Evolutionary conservation across 1,284 basidiomycete genomes (phyloP), one percentile per base, ranked within the genome.

Genomic region (Trametes sp.): DNA sequence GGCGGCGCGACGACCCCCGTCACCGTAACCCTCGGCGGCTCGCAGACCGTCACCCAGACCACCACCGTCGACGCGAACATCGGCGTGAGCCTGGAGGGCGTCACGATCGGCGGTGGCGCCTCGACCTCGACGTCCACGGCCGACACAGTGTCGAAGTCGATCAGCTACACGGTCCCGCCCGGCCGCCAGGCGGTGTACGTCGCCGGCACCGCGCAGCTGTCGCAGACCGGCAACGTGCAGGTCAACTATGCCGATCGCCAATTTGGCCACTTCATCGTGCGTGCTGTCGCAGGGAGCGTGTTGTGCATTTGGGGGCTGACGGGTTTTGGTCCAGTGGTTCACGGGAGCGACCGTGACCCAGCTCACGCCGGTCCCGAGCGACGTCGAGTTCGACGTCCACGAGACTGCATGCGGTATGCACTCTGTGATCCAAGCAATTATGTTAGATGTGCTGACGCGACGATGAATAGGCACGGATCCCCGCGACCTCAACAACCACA

Each of bases 351-450:
- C 63, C 9, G 38, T 64, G 29, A 64, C 63, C 2, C 45, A 54
- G 33, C 63, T 64, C 31, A 64, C 63, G 26, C 63, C 63, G 10
- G 41, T 44, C 33, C 23, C 56, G 19, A 57, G 57, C 31, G 63
- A 64, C 21, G 59, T 64, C 23, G 29, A 51, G 52, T 64, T 64
- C 36, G 59, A 64, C 42, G 59, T 61, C 35, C 55, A 54, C 33
- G 52, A 64, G 59, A 58, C 55, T 21, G 56, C 38, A 6, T 64
- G 63, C 41, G 63, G 63, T 63, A 51, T 23, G 56, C 42, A 19
- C 16, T 38, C 4, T 13, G 2, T n/a, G 6, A 9, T 24, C 21
- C 9, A 19, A 2, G 14, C 26, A 13, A 6, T 4, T 14, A 24
- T 19, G 3, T 38, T 36, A n/a, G 5, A 24, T 24, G 23, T 36